Conservation (phyloP, 345 rosid genomes). For the Bruguiera parviflora region DNA sequence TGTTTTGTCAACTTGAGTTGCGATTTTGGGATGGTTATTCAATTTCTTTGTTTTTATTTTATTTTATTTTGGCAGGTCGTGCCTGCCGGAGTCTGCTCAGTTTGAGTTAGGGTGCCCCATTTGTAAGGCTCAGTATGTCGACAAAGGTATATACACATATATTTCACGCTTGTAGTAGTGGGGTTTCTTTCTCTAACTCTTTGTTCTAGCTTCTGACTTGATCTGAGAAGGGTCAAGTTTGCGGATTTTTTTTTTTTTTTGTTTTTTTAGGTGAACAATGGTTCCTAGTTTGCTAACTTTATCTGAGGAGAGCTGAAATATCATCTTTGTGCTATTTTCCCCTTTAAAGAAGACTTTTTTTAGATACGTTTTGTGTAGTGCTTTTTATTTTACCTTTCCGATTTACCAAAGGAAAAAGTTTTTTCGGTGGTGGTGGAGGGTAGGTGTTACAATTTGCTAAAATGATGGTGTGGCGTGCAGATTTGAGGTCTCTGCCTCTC, state of each 20-base stretch:
- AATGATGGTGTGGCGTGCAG: constrained; percentile 31
- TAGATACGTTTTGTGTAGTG: no score
- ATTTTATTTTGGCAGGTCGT: constrained; percentile 42
- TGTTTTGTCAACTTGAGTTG: not conserved
- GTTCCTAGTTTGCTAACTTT: no score
- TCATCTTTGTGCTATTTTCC: no score
- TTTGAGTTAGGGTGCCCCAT: constrained; percentile 45
- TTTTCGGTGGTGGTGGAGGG: not conserved
- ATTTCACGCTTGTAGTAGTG: not conserved
- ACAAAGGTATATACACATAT: constrained; percentile 34
- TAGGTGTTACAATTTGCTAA: not conserved
- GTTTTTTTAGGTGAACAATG: no score
- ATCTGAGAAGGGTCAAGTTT: not conserved
- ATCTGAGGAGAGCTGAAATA: no score
- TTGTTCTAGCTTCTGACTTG: not conserved
- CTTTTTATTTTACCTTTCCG: no score
- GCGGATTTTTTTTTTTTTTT: not conserved
- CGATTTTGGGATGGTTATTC: not conserved
- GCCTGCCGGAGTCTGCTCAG: constrained; percentile 35
- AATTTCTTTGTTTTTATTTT: not conserved
- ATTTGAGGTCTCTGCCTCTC: constrained; percentile 44
- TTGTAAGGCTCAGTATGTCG: constrained; percentile 42
- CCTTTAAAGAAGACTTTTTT: no score
- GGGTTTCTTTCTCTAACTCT: not conserved
- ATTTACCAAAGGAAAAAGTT: no score